Conservation (phyloP, 371 early-diverging fungal species). For the Mucor velutinosus region DNA sequence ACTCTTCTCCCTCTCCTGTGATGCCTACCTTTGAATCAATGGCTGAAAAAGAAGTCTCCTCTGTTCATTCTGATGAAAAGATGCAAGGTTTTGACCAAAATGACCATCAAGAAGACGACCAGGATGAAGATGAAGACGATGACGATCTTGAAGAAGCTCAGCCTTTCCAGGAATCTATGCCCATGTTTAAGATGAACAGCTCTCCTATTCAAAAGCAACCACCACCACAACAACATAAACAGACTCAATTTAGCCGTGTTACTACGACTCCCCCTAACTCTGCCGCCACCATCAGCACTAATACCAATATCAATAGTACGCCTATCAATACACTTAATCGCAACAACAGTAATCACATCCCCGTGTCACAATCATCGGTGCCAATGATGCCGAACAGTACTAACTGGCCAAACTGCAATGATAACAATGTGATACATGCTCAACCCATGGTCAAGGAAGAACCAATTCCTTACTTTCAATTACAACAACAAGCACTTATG, state of each 20-base stretch:
- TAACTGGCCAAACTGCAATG: slow-evolving; percentile 5
- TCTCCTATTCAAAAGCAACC: not conserved
- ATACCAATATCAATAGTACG: not conserved
- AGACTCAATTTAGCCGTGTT: not conserved
- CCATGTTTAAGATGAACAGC: not conserved
- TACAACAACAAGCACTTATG: slow-evolving; percentile 1
- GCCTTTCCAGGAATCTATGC: not conserved
- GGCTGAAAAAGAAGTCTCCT: not conserved
- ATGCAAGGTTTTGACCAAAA: not conserved
- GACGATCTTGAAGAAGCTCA: not conserved
- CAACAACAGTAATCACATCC: not conserved
- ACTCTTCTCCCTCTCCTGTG: not conserved
- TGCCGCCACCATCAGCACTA: not conserved
- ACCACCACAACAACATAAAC: not conserved
- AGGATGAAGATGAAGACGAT: slow-evolving; percentile 1
- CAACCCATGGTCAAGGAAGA: slow-evolving; percentile 6
- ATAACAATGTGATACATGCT: not conserved
- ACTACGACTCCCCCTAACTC: not conserved
- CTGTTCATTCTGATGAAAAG: not conserved
- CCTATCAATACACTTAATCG: not conserved
- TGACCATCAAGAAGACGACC: slow-evolving; percentile 1
- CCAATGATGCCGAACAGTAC: slow-evolving; percentile 16
- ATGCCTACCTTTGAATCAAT: not conserved
- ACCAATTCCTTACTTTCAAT: not conserved
- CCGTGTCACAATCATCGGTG: slow-evolving; percentile 19